Evolutionary conservation across 2,329 filamentous ascomycete species (phyloP).

Genomic region (Aspergillus quadricinctus): DNA sequence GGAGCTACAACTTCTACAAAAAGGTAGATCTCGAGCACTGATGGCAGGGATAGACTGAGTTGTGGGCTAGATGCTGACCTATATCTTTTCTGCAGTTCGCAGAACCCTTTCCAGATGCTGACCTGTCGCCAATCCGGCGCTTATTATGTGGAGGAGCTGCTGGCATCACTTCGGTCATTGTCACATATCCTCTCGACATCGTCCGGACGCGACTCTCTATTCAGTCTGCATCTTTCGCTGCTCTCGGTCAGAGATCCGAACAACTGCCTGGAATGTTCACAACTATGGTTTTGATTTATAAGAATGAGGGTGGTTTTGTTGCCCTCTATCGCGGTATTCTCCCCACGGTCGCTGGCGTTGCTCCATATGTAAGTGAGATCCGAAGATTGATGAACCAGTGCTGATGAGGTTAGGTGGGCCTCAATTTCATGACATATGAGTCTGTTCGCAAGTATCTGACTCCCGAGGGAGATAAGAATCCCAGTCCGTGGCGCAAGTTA

Average conservation of each 20-base stretch:
- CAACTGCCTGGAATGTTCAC: slow-evolving; percentile 89
- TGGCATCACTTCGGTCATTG: slow-evolving; percentile 90
- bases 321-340: slow-evolving; percentile 94
- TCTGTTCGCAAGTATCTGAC: slow-evolving; percentile 79
- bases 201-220: slow-evolving; percentile 94
- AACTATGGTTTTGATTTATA: slow-evolving; percentile 80
- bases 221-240: slow-evolving; percentile 91
- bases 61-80: slow-evolving; percentile 11
- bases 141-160: slow-evolving; percentile 87
- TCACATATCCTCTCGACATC: slow-evolving; percentile 96
- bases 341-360: slow-evolving; percentile 90
- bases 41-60: background rate
- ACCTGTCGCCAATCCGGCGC: slow-evolving; percentile 68
- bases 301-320: slow-evolving; percentile 74
- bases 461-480: slow-evolving; percentile 80
- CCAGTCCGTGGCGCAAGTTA: slow-evolving; percentile 73
- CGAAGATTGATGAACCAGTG: background rate
- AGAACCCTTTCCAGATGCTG: slow-evolving; percentile 68
- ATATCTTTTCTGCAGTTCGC: slow-evolving; percentile 55
- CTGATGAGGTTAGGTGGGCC: slow-evolving; percentile 61
- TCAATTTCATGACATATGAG: slow-evolving; percentile 99
- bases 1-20: slow-evolving; percentile 97
- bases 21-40: slow-evolving; percentile 55
- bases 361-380: slow-evolving; percentile 68
- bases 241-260: slow-evolving; percentile 57